Evolutionary conservation across 2,329 filamentous ascomycete genomes (phyloP).

Genomic region (Pseudogymnoascus sp.): DNA sequence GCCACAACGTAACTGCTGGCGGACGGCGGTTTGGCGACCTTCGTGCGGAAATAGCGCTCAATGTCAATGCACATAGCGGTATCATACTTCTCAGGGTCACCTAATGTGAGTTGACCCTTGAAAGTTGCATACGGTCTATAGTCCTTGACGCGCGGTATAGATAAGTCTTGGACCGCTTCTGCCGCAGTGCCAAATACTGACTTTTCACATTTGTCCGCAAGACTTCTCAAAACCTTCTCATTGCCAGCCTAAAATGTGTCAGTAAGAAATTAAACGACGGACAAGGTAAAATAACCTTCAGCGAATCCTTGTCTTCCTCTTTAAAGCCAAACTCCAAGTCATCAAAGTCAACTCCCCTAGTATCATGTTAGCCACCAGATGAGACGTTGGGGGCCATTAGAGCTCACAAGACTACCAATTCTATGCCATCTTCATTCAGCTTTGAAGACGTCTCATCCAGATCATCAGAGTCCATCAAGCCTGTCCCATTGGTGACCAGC

Average conservation of each 20-base stretch:
- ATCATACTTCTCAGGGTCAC: slow-evolving; percentile 65
- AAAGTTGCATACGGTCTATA: slow-evolving; percentile 72
- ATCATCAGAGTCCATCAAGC: slow-evolving; percentile 64
- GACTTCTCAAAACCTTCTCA: slow-evolving; percentile 57
- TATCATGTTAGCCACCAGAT: slow-evolving; percentile 20
- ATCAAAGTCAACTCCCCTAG: slow-evolving; percentile 85
- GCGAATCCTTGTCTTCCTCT: slow-evolving; percentile 71
- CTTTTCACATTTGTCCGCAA: slow-evolving; percentile 59
- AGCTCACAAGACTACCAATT: slow-evolving; percentile 70
- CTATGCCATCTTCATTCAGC: slow-evolving; percentile 68
- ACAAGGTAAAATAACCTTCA: slow-evolving; percentile 48
- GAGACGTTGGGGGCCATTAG: slow-evolving; percentile 9
- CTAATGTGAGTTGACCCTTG: slow-evolving; percentile 72
- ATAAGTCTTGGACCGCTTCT: slow-evolving; percentile 74
- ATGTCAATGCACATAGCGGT: slow-evolving; percentile 76
- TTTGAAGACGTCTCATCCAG: slow-evolving; percentile 63
- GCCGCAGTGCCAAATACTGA: slow-evolving; percentile 77
- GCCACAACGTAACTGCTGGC: slow-evolving; percentile 68
- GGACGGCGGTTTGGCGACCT: slow-evolving; percentile 63
- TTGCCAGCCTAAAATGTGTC: slow-evolving; percentile 51
- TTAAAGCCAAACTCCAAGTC: slow-evolving; percentile 84
- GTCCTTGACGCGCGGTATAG: slow-evolving; percentile 67
- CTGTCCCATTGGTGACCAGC: slow-evolving; percentile 75
- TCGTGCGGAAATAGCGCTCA: slow-evolving; percentile 84
- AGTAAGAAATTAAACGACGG: slow-evolving; percentile 13